Conservation (phyloP, 108 stramenopile species). For the Mediolabrus comicus region DNA sequence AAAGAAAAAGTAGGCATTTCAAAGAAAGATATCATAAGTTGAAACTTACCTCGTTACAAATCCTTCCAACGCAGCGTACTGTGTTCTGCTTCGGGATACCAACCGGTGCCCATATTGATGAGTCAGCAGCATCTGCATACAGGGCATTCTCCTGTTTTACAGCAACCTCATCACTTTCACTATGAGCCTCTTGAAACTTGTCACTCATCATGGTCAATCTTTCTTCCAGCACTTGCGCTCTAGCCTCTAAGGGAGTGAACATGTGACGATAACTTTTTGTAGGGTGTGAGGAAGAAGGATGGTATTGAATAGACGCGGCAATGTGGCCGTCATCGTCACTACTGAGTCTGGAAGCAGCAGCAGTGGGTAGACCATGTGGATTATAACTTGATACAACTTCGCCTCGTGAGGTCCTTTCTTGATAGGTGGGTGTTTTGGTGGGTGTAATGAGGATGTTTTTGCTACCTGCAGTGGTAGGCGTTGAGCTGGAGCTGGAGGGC, state of each 20-base stretch:
- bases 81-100: constrained; percentile 87
- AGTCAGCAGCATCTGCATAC: neutral
- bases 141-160: constrained; percentile 10
- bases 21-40: neutral
- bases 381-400: constrained; percentile 47
- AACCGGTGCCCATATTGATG: constrained; percentile 72
- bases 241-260: constrained; percentile 89
- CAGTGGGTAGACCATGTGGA: constrained; percentile 26
- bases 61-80: constrained; percentile 86
- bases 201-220: constrained; percentile 59
- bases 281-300: constrained; percentile 39
- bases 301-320: constrained; percentile 17
- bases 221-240: constrained; percentile 76
- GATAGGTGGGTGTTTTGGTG: constrained; percentile 41
- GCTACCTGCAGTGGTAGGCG: neutral
- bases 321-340: neutral
- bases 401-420: constrained; percentile 54
- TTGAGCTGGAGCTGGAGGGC: neutral
- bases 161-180: constrained; percentile 49
- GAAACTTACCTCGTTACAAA: constrained; percentile 80
- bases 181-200: constrained; percentile 49
- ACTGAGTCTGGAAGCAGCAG: neutral
- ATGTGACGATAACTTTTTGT: constrained; percentile 80
- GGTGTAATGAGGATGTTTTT: neutral
- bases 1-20: neutral